Conservation (phyloP, 1,284 basidiomycete species). For the Lignosus rhinocerotis region DNA sequence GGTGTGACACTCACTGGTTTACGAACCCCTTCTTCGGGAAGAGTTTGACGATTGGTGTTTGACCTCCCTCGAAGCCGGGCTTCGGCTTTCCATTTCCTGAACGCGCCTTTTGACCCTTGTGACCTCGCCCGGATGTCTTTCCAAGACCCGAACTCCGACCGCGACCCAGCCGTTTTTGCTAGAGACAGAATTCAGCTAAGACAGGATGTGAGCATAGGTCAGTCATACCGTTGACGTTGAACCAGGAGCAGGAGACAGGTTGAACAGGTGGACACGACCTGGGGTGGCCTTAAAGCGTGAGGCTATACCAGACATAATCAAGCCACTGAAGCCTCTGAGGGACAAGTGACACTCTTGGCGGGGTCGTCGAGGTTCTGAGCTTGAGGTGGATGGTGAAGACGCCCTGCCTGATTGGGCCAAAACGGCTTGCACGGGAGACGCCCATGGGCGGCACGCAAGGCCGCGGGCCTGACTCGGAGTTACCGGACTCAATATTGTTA, state of each 20-base stretch:
- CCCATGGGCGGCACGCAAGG: slow-evolving; percentile 8
- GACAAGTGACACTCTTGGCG: neutral
- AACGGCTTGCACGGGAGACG: slow-evolving; percentile 3
- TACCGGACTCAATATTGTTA: slow-evolving; percentile 6
- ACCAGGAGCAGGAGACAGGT: slow-evolving; percentile 59
- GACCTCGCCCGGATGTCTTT: slow-evolving; percentile 89
- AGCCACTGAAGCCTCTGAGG: neutral
- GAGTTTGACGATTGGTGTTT: slow-evolving; percentile 89
- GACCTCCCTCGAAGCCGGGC: slow-evolving; percentile 92
- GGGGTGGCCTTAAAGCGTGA: slow-evolving; percentile 24
- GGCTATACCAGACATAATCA: slow-evolving; percentile 17
- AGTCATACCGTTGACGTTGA: slow-evolving; percentile 61
- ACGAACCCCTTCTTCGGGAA: slow-evolving; percentile 95
- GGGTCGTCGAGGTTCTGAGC: neutral
- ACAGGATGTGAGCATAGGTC: neutral
- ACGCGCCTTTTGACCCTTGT: slow-evolving; percentile 95
- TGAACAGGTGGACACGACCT: slow-evolving; percentile 34
- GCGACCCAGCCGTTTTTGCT: slow-evolving; percentile 94
- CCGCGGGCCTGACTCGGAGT: neutral
- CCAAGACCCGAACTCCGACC: slow-evolving; percentile 91
- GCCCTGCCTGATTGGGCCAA: neutral
- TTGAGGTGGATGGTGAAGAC: neutral
- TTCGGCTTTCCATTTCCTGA: slow-evolving; percentile 88
- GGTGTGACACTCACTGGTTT: slow-evolving; percentile 70
- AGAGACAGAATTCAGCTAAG: slow-evolving; percentile 9